Evolutionary conservation across 371 early-diverging fungal species (phyloP).

Genomic region (Dinochytrium kinnereticum): DNA sequence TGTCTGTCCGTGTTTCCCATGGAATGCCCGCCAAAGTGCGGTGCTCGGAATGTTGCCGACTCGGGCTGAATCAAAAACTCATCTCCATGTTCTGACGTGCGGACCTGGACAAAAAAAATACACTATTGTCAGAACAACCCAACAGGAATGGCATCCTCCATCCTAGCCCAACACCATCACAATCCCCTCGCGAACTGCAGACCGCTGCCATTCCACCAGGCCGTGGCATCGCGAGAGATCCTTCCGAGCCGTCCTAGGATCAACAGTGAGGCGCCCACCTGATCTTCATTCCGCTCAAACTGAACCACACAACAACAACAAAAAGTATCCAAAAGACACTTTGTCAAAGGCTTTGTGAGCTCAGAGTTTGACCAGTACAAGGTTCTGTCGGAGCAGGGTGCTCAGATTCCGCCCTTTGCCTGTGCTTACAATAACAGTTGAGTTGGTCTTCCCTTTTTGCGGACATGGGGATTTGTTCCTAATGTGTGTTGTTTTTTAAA

Average conservation of each 20-base stretch:
- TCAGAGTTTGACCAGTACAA: slow-evolving; percentile 29
- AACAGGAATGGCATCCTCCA: too few species aligned
- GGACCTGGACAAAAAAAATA: too few species aligned
- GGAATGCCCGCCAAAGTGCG: too few species aligned
- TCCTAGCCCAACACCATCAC: too few species aligned
- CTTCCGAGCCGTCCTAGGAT: background rate
- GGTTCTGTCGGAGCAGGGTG: background rate
- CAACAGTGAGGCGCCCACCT: background rate
- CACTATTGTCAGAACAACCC: too few species aligned
- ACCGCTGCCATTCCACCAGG: background rate
- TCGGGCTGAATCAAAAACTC: too few species aligned
- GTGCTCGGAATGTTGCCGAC: too few species aligned
- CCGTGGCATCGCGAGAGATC: background rate
- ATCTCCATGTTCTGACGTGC: too few species aligned
- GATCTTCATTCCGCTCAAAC: background rate
- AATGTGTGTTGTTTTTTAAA: background rate
- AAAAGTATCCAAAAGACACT: slow-evolving; percentile 7
- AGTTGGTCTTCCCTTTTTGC: background rate
- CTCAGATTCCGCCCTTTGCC: slow-evolving; percentile 31
- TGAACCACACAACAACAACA: background rate
- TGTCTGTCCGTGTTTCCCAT: too few species aligned
- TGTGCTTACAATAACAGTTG: slow-evolving; percentile 33
- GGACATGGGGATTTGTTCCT: background rate
- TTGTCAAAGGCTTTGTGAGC: slow-evolving; percentile 25
- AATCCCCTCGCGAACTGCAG: too few species aligned